Evolutionary conservation across 2,329 filamentous ascomycete species (phyloP).

Genomic region (Dactylella cylindrospora): DNA sequence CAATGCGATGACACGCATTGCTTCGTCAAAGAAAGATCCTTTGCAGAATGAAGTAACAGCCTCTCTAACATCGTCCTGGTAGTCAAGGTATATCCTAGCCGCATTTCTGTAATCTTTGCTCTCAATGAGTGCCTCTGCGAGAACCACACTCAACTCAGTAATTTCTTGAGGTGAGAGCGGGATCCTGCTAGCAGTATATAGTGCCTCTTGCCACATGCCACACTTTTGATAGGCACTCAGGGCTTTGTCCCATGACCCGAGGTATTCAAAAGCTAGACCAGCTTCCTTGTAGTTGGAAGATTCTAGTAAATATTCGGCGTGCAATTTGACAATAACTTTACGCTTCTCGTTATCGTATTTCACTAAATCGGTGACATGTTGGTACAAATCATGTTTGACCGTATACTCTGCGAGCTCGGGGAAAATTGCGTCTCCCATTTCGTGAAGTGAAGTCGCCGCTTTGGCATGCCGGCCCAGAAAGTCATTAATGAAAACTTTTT

Average conservation of each 20-base stretch:
- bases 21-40: conserved; percentile 82
- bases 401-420: conserved; percentile 77
- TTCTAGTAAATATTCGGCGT: conserved; percentile 74
- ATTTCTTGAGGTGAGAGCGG: conserved; percentile 65
- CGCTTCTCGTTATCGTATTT: conserved; percentile 68
- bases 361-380: conserved; percentile 74
- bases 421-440: conserved; percentile 64
- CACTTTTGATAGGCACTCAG: conserved; percentile 81
- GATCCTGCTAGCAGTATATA: conserved; percentile 73
- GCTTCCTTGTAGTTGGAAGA: conserved; percentile 80
- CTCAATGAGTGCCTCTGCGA: conserved; percentile 79
- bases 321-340: conserved; percentile 67
- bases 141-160: conserved; percentile 66
- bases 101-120: conserved; percentile 80
- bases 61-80: conserved; percentile 70
- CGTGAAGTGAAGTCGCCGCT: conserved; percentile 74
- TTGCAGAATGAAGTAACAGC: conserved; percentile 80
- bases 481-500: conserved; percentile 84
- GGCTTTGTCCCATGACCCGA: conserved; percentile 71
- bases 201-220: conserved; percentile 86
- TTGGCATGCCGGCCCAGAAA: conserved; percentile 75
- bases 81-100: conserved; percentile 76
- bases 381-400: conserved; percentile 76
- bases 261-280: conserved; percentile 85
- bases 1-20: conserved; percentile 65